Evolutionary conservation across 306 rosid genomes (phyloP), one percentile per base, ranked within the genome.

Genomic region (Calophaca sinica): DNA sequence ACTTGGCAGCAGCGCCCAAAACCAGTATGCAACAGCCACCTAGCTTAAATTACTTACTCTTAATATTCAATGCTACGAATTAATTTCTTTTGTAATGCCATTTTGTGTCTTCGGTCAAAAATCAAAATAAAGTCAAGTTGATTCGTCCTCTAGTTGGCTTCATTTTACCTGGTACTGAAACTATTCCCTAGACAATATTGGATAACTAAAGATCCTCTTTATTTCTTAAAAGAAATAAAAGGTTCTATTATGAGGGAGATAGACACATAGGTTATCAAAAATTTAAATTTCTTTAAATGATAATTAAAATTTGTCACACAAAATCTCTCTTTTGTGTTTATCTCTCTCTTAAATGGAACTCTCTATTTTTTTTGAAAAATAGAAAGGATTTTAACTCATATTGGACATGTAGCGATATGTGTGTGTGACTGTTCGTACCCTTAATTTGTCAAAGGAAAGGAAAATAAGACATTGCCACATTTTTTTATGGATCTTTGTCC

Each of bases 61-160:
- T 36, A n/a, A 38, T 13, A n/a, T 7, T 62, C 31, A 35, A 62
- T 36, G 68, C 13, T 13, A 62, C 68, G 13, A 61, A 61, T 11
- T 61, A 9, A 26, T 44, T 74, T 63, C 48, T 58, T 58, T 9
- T 41, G 35, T 32, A 11, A 2, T 48, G 31, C 68, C 62, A 68
- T 28, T 33, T 13, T 53, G 3, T 41, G 38, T 64, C 55, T 20
- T 80, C 49, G 12, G 54, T 68, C 76, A 70, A 31, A 9, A 39
- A 3, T 68, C 29, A 68, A 7, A 62, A 48, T 6, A 6, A 58
- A n/a, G 65, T 15, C 46, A 7, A 62, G 48, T 41, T 42, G 33
- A 66, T 62, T 80, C 61, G 70, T 81, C 77, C 75, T 31, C 33
- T 44, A 14, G 14, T 71, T 54, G 80, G 72, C 45, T 75, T 53